Evolutionary conservation across 176 grass and related monocot species (phyloP).

Genomic region (Sorghum bicolor): Sorghum_bicolor_NCBIv3 NC_012870.2:62135501-62136000

Average conservation of each 20-base stretch:
- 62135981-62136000: conserved; percentile 56
- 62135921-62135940: conserved; percentile 44
- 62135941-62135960: conserved; percentile 37
- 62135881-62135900: conserved; percentile 56
- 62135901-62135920: conserved; percentile 53
- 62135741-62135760: conserved; percentile 46
- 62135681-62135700: conserved; percentile 58
- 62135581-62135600: conserved; percentile 55
- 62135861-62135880: conserved; percentile 56
- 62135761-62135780: conserved; percentile 36
- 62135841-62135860: conserved; percentile 49
- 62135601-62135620: conserved; percentile 54
- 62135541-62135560: conserved; percentile 52
- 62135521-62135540: conserved; percentile 45
- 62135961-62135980: conserved; percentile 45
- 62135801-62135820: conserved; percentile 59
- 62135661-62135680: conserved; percentile 31
- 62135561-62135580: conserved; percentile 45
- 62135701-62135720: conserved; percentile 38
- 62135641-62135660: conserved; percentile 35
- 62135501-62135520: conserved; percentile 51
- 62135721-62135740: conserved; percentile 32
- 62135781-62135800: conserved; percentile 58
- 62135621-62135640: conserved; percentile 42
- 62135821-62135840: conserved; percentile 31